phyloP scores from a whole-genome alignment of 2,329 filamentous ascomycete genomes.

The Aspergillus sp. region DNA sequence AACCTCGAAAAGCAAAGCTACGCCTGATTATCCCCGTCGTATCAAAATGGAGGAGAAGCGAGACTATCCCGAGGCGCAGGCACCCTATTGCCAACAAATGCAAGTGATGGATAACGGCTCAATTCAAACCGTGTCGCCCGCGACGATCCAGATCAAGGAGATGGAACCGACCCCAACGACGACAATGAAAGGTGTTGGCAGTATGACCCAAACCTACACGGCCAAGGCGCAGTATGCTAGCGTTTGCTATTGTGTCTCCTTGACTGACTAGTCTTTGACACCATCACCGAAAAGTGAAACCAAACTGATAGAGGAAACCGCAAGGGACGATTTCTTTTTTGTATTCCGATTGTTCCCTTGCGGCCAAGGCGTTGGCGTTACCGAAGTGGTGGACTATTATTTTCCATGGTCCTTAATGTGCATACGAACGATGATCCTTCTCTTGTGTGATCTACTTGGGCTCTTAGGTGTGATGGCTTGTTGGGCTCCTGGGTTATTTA shows the following conservation, averaged over 20 bases:
- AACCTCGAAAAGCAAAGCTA: conserved; percentile 13
- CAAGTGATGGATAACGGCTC: conserved; percentile 55
- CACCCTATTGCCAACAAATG: conserved; percentile 66
- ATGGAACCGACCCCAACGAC: conserved; percentile 37
- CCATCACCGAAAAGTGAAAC: not conserved
- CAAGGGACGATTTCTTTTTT: not conserved
- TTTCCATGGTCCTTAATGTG: conserved; percentile 19
- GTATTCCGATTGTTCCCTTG: not conserved
- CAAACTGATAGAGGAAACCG: conserved; percentile 7
- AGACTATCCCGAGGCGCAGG: conserved; percentile 37
- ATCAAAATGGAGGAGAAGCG: conserved; percentile 68
- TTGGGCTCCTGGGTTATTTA: not conserved
- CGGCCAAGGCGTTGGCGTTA: conserved; percentile 21
- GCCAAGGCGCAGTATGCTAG: conserved; percentile 35
- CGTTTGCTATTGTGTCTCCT: conserved; percentile 36
- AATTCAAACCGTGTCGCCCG: conserved; percentile 30
- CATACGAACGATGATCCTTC: conserved; percentile 21
- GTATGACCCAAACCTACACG: conserved; percentile 34
- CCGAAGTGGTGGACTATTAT: conserved; percentile 12
- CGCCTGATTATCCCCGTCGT: conserved; percentile 52
- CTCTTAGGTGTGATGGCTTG: conserved; percentile 14
- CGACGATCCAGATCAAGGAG: conserved; percentile 36
- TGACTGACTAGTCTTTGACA: conserved; percentile 30
- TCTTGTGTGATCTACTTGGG: conserved; percentile 12
- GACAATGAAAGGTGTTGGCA: conserved; percentile 25